phyloP scores from a whole-genome alignment of 345 rosid genomes.

The Pugionium cornutum region DNA sequence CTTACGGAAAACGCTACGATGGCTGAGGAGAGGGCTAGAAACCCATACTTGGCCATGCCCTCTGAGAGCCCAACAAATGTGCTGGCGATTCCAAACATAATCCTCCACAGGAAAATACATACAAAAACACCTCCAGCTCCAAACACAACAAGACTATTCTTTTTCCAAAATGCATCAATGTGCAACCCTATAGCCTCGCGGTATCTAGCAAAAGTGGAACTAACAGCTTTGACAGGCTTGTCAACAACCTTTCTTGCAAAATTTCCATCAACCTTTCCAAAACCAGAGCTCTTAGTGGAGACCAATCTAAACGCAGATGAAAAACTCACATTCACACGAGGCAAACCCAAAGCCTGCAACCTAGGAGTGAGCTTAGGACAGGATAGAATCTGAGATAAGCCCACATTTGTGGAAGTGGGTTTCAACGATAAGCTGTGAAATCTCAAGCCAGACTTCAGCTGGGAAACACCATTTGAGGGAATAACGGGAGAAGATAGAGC shows the following conservation, averaged over 20 bases:
- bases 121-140: conserved; percentile 74
- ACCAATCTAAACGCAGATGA: conserved; percentile 48
- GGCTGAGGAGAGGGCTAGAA: conserved; percentile 93
- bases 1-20: conserved; percentile 90
- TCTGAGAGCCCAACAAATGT: conserved; percentile 83
- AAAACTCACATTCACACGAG: conserved; percentile 28
- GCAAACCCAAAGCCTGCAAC: conserved; percentile 28
- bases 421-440: conserved; percentile 39
- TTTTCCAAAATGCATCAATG: conserved; percentile 69
- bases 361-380: conserved; percentile 29
- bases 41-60: conserved; percentile 93
- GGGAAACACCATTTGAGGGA: conserved; percentile 34
- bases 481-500: conserved; percentile 30
- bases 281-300: conserved; percentile 43
- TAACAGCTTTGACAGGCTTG: conserved; percentile 57
- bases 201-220: conserved; percentile 59
- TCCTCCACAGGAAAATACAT: conserved; percentile 81
- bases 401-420: conserved; percentile 42
- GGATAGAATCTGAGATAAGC: conserved; percentile 47
- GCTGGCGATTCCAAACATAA: conserved; percentile 88
- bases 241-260: conserved; percentile 54
- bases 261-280: conserved; percentile 42
- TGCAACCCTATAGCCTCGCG: conserved; percentile 82
- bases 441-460: conserved; percentile 31
- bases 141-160: conserved; percentile 61